Percentiles rank a stretch among this genome's conserved stretches.
Conservation (phyloP, 768 basidiomycete genomes). For the Trametes gibbosa region DNA sequence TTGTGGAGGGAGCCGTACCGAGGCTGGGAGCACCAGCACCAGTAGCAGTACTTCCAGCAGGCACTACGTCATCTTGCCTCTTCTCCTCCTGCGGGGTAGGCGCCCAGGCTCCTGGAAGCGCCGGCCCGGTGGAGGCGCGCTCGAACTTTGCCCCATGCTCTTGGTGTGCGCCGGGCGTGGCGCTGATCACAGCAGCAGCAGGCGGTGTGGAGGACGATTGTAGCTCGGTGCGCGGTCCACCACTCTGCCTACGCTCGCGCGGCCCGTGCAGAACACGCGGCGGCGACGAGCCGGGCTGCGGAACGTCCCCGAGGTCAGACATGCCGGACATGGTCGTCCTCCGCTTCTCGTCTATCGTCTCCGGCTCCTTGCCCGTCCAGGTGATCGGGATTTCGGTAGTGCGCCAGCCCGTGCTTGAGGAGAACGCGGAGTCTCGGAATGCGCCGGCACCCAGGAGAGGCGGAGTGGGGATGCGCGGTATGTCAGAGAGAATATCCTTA, state of each 20-base stretch:
- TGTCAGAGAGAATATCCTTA: slow-evolving; percentile 10
- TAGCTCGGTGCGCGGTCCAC: slow-evolving; percentile 5
- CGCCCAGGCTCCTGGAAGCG: slow-evolving; percentile 56
- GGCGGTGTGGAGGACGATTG: not conserved
- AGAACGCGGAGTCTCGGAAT: slow-evolving; percentile 68
- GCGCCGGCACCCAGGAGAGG: slow-evolving; percentile 55
- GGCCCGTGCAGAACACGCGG: slow-evolving; percentile 12
- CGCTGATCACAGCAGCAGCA: not conserved
- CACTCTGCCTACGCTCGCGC: slow-evolving; percentile 11
- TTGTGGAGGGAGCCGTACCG: slow-evolving; percentile 12
- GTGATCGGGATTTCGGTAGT: slow-evolving; percentile 53
- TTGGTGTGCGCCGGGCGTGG: not conserved
- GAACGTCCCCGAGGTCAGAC: slow-evolving; percentile 2
- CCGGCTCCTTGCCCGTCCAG: slow-evolving; percentile 54
- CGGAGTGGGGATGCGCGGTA: slow-evolving; percentile 28
- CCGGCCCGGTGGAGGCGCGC: slow-evolving; percentile 30
- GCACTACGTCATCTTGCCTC: slow-evolving; percentile 23
- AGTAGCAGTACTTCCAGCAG: not conserved
- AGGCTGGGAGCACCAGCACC: not conserved
- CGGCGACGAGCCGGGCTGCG: slow-evolving; percentile 4
- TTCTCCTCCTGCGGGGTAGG: slow-evolving; percentile 51
- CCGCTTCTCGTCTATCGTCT: slow-evolving; percentile 12
- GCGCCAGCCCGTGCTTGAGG: slow-evolving; percentile 43
- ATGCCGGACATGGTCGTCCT: slow-evolving; percentile 1
- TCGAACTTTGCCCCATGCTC: slow-evolving; percentile 23